Percentiles rank a stretch among this genome's conserved stretches.
Evolutionary conservation across 768 basidiomycete genomes (phyloP).

Genomic region (Holtermannia corniformis): DNA sequence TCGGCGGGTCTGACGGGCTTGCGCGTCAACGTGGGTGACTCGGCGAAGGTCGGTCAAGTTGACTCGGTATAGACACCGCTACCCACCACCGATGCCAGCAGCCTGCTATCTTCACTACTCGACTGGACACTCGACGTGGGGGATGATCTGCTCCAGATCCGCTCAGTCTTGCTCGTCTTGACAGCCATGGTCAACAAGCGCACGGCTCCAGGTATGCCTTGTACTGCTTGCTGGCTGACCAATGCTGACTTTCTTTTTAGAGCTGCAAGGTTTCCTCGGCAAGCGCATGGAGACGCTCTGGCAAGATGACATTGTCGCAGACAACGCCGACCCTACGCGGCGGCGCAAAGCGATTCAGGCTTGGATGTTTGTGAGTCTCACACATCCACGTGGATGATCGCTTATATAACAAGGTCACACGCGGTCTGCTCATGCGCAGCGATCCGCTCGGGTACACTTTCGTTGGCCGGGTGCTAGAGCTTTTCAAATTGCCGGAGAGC

Average conservation of each 20-base stretch:
- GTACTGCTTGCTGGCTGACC: neutral
- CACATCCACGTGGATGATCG: neutral
- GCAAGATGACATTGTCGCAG: constrained; percentile 19
- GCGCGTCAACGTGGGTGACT: constrained; percentile 53
- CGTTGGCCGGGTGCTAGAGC: constrained; percentile 56
- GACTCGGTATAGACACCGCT: constrained; percentile 42
- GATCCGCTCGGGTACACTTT: constrained; percentile 54
- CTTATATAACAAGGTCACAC: constrained; percentile 52
- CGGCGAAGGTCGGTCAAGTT: neutral
- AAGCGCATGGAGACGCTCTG: constrained; percentile 21
- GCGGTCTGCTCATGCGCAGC: constrained; percentile 67
- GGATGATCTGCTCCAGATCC: constrained; percentile 25
- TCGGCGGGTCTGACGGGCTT: constrained; percentile 58
- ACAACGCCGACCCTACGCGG: constrained; percentile 7
- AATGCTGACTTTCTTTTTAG: too few relatives aligned
- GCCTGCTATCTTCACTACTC: constrained; percentile 50
- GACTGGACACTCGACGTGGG: constrained; percentile 52
- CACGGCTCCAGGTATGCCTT: constrained; percentile 15
- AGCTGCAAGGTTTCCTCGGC: constrained; percentile 14
- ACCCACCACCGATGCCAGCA: constrained; percentile 49
- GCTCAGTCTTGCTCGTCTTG: constrained; percentile 42
- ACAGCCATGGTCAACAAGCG: constrained; percentile 72
- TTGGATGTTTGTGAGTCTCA: constrained; percentile 21
- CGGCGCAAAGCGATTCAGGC: constrained; percentile 22
- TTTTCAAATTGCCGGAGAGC: constrained; percentile 47